These are phyloP conservation scores for Colletotrichum australisinense DNA, from an alignment of 2,329 filamentous ascomycete genomes.

Conservation along the genomic window DNA sequence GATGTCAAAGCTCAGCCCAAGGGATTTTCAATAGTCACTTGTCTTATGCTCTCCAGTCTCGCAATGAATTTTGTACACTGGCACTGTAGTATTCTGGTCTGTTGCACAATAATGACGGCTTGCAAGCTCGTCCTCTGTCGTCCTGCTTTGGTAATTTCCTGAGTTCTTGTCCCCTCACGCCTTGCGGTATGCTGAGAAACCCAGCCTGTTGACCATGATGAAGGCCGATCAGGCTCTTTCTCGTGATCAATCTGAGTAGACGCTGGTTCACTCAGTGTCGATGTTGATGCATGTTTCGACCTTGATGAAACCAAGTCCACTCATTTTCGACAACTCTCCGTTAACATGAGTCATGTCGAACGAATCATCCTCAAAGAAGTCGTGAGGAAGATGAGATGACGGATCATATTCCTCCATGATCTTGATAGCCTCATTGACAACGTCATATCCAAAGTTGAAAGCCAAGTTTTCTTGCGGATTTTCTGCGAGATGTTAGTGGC, in stretches of 20 bases:
- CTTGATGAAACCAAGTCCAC: conserved; percentile 1
- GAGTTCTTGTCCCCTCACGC: background rate
- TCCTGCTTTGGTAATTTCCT: background rate
- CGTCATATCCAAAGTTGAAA: conserved; percentile 39
- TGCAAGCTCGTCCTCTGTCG: background rate
- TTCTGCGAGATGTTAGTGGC: background rate
- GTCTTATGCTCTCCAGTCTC: background rate
- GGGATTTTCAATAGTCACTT: background rate
- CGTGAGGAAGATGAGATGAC: conserved; percentile 33
- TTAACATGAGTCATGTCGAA: background rate
- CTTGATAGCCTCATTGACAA: conserved; percentile 32
- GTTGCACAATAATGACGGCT: background rate
- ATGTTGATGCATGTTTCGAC: conserved; percentile 8
- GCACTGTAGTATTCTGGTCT: background rate
- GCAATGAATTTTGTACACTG: background rate
- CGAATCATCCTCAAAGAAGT: conserved; percentile 39
- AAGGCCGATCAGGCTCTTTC: background rate
- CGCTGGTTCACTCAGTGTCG: background rate
- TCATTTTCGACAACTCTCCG: conserved; percentile 4
- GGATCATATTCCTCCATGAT: conserved; percentile 38
- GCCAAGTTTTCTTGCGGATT: conserved; percentile 23
- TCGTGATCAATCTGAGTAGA: background rate
- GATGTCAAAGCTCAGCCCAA: background rate
- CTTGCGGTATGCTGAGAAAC: background rate
- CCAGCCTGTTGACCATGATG: background rate